A percentile compares a stretch with the other conserved stretches of the same genome.
Evolutionary conservation across 2,329 filamentous ascomycete genomes (phyloP).

Genomic region (Monosporascus sp.): DNA sequence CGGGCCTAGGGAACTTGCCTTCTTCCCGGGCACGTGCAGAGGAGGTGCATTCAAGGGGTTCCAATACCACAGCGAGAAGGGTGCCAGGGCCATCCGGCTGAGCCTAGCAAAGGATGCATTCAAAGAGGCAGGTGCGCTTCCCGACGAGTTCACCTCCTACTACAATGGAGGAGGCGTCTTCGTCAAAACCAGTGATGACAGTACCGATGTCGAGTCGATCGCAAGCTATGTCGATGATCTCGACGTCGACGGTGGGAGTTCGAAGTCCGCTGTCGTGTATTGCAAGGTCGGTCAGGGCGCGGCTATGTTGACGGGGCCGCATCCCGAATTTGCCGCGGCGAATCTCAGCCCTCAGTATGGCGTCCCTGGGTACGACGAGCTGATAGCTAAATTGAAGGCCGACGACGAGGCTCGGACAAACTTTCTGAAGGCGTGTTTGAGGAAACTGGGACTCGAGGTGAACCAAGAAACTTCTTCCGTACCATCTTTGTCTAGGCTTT

Average conservation of each 20-base stretch:
- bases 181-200: constrained; percentile 62
- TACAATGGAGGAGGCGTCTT: constrained; percentile 96
- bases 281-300: constrained; percentile 77
- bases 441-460: constrained; percentile 76
- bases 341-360: constrained; percentile 68
- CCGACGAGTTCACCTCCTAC: constrained; percentile 67
- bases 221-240: constrained; percentile 73
- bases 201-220: constrained; percentile 69
- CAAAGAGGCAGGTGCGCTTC: constrained; percentile 40
- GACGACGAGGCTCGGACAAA: constrained; percentile 65
- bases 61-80: constrained; percentile 80
- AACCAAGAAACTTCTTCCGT: constrained; percentile 63
- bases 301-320: constrained; percentile 77
- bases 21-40: constrained; percentile 82
- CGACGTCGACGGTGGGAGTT: constrained; percentile 69
- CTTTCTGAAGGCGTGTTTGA: constrained; percentile 75
- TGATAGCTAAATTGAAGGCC: constrained; percentile 62
- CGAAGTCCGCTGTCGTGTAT: constrained; percentile 74
- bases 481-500: constrained; percentile 75
- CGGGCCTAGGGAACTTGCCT: constrained; percentile 76
- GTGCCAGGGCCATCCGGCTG: constrained; percentile 68
- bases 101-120: constrained; percentile 59
- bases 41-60: constrained; percentile 88
- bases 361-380: constrained; percentile 62
- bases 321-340: constrained; percentile 86